phyloP scores from a whole-genome alignment of 257 asterid genomes.

The Primulina eburnea region DNA sequence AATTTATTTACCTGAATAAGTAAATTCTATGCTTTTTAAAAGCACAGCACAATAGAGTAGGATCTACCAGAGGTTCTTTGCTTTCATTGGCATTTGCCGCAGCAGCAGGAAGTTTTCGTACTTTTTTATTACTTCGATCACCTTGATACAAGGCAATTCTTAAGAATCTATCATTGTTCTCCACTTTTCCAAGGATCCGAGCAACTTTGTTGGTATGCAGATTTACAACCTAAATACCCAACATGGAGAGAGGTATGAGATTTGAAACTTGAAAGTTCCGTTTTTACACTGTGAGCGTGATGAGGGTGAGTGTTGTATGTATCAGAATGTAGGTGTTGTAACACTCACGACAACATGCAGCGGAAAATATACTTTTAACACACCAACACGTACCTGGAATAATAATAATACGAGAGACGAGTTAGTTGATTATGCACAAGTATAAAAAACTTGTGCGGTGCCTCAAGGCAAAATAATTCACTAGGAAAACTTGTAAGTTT shows the following conservation, averaged over 20 bases:
- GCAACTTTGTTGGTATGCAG: conserved; percentile 89
- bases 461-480: no score
- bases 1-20: conserved; percentile 71
- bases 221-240: conserved; percentile 62
- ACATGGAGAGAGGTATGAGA: conserved; percentile 1
- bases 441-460: no score
- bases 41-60: conserved; percentile 96
- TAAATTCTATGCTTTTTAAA: conserved; percentile 94
- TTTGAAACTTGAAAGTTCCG: no score
- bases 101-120: conserved; percentile 82
- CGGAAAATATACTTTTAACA: no score
- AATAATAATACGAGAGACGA: no score
- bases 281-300: no score
- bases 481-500: no score
- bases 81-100: conserved; percentile 88
- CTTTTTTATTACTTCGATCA: conserved; percentile 79
- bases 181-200: conserved; percentile 94
- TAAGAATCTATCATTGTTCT: conserved; percentile 90
- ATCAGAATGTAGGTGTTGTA: no score
- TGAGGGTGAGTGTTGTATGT: no score
- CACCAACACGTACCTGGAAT: no score
- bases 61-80: conserved; percentile 90
- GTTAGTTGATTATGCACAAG: no score
- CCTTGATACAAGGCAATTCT: conserved; percentile 98
- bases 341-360: no score